Evolutionary conservation across 768 basidiomycete genomes (phyloP), one percentile per base, ranked within the genome.

Genomic region (Rhizopogon vulgaris): DNA sequence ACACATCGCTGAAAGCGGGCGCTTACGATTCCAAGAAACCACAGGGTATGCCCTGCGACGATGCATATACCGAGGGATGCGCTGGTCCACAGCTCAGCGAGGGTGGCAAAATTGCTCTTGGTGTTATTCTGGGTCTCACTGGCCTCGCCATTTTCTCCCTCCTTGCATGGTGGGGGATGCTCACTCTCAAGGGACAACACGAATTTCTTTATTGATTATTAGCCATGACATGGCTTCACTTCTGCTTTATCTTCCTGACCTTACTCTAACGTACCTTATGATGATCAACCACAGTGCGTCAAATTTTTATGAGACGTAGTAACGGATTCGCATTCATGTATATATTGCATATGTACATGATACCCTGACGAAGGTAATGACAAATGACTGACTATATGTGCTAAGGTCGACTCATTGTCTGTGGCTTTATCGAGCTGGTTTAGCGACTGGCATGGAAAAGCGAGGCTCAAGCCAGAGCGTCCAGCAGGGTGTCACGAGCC

Each of bases 21-120:
- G 77, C 77, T 47, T 89, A 87, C 62, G 75, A 70, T 5, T 76
- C 75, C 51, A 76, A 78, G 38, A 75, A 72, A 57, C 90, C 90
- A 0, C 63, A 70, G 6, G 90, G 88, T 32, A 67, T 72, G 53
- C 94, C 92, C 2, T 94, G 93, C 64, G 93, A 94, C 57, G 75
- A 76, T 36, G 91, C 77, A 14, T 80, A 88, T 61, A 64, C 67
- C 18, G 67, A 73, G 10, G 79, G 78, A 4, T 86, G 84, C 56
- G 58, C 65, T 52, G 68, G 71, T 5, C 73, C 75, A 6, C 71
- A 73, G 22, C 73, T 94, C n/a, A 78, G 80, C 57, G 78, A 63
- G 52, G 76, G 73, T 27, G 84, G 70, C 4, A 80, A 79, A 61
- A 83, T 92, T 48, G 90, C 82, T 0, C 78, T 94, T 67, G 90